A percentile compares a stretch with the other conserved stretches of the same genome.
Conservation (phyloP, 768 basidiomycete genomes). For the Kwoniella pini region DNA sequence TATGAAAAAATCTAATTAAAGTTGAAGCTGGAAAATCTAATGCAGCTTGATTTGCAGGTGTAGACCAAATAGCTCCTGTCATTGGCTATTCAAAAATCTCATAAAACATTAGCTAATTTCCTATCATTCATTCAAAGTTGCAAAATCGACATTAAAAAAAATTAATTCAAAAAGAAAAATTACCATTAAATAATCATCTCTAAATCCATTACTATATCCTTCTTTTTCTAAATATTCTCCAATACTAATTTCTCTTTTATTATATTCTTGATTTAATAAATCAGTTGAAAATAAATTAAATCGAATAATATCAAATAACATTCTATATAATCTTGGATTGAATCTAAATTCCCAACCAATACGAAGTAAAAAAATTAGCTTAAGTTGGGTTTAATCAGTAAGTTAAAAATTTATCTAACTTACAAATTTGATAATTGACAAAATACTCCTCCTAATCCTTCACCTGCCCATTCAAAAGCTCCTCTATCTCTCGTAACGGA, state of each 20-base stretch:
- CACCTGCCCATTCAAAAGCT: conserved; percentile 74
- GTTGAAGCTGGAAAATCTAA: conserved; percentile 72
- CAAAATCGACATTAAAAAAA: too few species aligned
- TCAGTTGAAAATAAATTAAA: conserved; percentile 71
- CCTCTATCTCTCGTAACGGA: conserved; percentile 71
- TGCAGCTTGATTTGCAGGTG: conserved; percentile 68
- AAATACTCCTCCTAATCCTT: conserved; percentile 65
- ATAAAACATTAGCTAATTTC: too few species aligned
- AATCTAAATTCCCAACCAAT: conserved; percentile 18
- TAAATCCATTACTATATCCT: conserved; percentile 68
- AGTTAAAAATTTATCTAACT: too few species aligned
- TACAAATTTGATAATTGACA: conserved; percentile 63
- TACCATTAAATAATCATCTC: conserved; percentile 74
- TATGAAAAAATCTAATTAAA: conserved; percentile 71
- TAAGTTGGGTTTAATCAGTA: background rate
- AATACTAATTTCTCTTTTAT: conserved; percentile 56
- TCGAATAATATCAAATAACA: conserved; percentile 57
- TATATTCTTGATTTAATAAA: conserved; percentile 55
- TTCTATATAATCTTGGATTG: conserved; percentile 51
- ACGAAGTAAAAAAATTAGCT: background rate
- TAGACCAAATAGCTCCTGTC: conserved; percentile 80
- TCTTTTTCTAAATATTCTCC: conserved; percentile 65
- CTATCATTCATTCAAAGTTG: too few species aligned
- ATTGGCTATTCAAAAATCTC: conserved; percentile 63
- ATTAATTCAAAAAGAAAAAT: too few species aligned